Conservation (phyloP, 805 yeast genomes). For the Metschnikowia santaceciliae region DNA sequence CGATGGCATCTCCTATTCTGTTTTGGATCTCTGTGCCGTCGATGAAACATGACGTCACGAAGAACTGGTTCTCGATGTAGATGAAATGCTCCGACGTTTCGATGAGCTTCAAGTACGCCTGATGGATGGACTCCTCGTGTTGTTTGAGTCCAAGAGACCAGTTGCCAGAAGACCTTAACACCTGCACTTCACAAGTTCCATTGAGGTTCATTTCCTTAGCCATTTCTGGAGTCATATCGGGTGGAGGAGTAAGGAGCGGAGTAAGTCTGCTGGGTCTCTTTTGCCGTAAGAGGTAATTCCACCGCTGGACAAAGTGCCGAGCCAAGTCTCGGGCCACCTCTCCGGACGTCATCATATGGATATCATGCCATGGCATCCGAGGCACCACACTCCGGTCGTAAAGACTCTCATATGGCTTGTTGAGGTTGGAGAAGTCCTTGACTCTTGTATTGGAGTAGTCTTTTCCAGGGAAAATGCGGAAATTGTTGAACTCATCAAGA, state of each 20-base stretch:
- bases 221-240: conserved; percentile 76
- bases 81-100: conserved; percentile 91
- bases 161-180: conserved; percentile 80
- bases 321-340: conserved; percentile 90
- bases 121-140: conserved; percentile 85
- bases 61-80: conserved; percentile 94
- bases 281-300: conserved; percentile 91
- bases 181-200: conserved; percentile 90
- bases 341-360: conserved; percentile 93
- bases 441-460: conserved; percentile 96
- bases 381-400: conserved; percentile 78
- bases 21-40: conserved; percentile 83
- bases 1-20: conserved; percentile 92
- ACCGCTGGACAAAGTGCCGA: conserved; percentile 93
- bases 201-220: conserved; percentile 53
- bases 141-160: conserved; percentile 92
- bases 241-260: conserved; percentile 88
- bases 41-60: conserved; percentile 81
- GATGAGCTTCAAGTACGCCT: conserved; percentile 84
- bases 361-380: conserved; percentile 99
- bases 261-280: conserved; percentile 93
- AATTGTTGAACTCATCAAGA: conserved; percentile 40
- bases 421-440: conserved; percentile 75
- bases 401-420: conserved; percentile 87
- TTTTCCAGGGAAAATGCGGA: conserved; percentile 88